Evolutionary conservation across 75 land plant species (phyloP).

Genomic region (Sequoiadendron giganteum): DNA sequence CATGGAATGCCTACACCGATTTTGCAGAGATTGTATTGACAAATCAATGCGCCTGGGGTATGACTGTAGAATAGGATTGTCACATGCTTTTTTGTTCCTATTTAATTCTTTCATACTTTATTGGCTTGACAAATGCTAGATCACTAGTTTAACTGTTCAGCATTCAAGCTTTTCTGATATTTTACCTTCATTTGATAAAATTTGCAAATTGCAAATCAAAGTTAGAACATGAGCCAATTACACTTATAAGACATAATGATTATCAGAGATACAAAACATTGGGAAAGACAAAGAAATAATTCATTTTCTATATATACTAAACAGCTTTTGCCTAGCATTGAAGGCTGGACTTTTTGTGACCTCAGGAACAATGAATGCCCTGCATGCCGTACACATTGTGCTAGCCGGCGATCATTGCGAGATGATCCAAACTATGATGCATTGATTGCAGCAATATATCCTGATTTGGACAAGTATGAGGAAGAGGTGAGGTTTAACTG

Average conservation of each 20-base stretch:
- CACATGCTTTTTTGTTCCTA: background rate
- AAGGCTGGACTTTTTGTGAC: conserved; percentile 5
- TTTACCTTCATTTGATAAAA: background rate
- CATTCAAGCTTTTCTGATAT: background rate
- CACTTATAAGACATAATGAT: background rate
- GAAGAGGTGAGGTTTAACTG: conserved; percentile 66
- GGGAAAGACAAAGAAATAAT: background rate
- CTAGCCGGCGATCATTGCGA: conserved; percentile 95
- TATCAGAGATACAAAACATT: background rate
- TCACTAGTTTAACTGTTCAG: background rate
- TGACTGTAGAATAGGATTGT: background rate
- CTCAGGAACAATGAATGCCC: conserved; percentile 98
- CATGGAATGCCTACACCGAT: conserved; percentile 96
- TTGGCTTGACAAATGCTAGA: background rate
- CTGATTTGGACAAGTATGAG: conserved; percentile 91
- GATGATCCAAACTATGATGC: conserved; percentile 99
- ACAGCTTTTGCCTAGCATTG: background rate
- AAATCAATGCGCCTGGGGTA: conserved; percentile 97
- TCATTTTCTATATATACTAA: background rate
- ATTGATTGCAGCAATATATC: conserved; percentile 80
- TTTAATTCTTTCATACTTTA: background rate
- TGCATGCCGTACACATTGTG: conserved; percentile 98
- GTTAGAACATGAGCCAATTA: background rate
- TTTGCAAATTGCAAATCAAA: background rate
- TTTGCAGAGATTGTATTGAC: conserved; percentile 97